Evolutionary conservation across 805 yeast genomes (phyloP).

Genomic region (Suhomyces tanzawaensis): DNA sequence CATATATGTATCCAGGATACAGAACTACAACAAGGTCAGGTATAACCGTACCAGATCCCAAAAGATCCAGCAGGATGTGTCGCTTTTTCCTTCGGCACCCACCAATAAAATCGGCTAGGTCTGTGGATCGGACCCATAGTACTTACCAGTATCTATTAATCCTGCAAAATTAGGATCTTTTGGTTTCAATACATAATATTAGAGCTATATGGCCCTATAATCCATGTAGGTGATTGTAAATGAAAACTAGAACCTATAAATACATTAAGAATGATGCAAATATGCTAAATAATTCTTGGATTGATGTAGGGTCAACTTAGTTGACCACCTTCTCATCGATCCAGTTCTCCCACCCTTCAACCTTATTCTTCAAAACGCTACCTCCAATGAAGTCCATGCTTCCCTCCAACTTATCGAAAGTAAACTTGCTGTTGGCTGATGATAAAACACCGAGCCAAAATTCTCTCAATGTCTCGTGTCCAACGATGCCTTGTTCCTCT

Average conservation of each 20-base stretch:
- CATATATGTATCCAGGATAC: conserved; percentile 42
- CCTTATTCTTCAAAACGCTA: conserved; percentile 57
- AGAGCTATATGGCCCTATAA: too few relatives aligned
- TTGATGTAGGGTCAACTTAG: too few relatives aligned
- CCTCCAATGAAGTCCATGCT: conserved; percentile 71
- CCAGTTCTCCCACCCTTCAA: conserved; percentile 72
- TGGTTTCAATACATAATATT: too few relatives aligned
- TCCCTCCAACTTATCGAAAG: conserved; percentile 70
- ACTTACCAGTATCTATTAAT: too few relatives aligned
- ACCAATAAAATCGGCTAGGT: conserved; percentile 9
- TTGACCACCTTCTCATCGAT: conserved; percentile 71
- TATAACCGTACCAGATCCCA: conserved; percentile 15
- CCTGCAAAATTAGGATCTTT: too few relatives aligned
- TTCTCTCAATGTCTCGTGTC: conserved; percentile 40
- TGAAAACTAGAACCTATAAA: too few relatives aligned
- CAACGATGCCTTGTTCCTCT: conserved; percentile 26
- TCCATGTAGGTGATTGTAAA: too few relatives aligned
- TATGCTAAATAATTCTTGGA: too few relatives aligned
- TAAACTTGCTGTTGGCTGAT: conserved; percentile 42
- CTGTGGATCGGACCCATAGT: too few relatives aligned
- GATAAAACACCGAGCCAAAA: conserved; percentile 44
- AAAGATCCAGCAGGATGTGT: conserved; percentile 11
- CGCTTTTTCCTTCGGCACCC: conserved; percentile 14
- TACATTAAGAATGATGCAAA: too few relatives aligned
- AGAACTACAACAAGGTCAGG: conserved; percentile 32